phyloP scores from a whole-genome alignment of 495 filamentous ascomycete genomes.

The Podospora pseudopauciseta region DNA sequence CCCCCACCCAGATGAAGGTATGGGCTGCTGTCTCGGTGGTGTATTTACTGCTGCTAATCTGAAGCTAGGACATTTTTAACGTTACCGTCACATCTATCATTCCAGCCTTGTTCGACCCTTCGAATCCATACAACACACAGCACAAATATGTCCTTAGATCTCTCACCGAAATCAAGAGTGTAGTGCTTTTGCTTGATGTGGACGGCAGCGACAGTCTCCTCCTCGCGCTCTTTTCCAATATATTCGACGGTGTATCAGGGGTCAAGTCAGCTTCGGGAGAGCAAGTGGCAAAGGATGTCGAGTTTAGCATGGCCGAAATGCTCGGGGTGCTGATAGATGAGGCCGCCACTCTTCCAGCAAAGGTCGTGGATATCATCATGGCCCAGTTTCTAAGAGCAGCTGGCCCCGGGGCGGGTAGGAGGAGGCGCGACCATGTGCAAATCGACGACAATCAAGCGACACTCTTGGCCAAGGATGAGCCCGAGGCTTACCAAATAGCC shows the following conservation, averaged over 20 bases:
- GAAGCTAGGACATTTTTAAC: conserved; percentile 80
- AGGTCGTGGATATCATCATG: conserved; percentile 89
- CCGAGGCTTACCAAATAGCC: conserved; percentile 92
- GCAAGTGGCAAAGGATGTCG: conserved; percentile 81
- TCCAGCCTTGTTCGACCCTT: conserved; percentile 80
- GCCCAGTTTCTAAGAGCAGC: conserved; percentile 91
- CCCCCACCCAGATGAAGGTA: conserved; percentile 84
- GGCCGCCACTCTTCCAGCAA: conserved; percentile 67
- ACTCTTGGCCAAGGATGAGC: conserved; percentile 76
- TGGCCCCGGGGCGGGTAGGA: conserved; percentile 53
- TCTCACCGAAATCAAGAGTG: conserved; percentile 87
- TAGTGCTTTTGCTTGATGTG: conserved; percentile 89
- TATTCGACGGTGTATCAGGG: conserved; percentile 90
- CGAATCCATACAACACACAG: conserved; percentile 86
- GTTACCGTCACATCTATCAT: conserved; percentile 80
- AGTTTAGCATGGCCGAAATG: conserved; percentile 84
- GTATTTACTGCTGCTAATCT: conserved; percentile 7
- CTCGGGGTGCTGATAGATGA: conserved; percentile 86
- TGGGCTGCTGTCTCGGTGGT: not conserved
- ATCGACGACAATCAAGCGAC: conserved; percentile 61
- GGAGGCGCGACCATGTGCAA: conserved; percentile 46
- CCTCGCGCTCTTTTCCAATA: conserved; percentile 72
- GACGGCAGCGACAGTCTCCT: conserved; percentile 72
- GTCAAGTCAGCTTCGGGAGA: conserved; percentile 71
- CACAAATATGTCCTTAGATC: conserved; percentile 87